phyloP scores from a whole-genome alignment of 1,284 basidiomycete species.

The Moniliella sp. region DNA sequence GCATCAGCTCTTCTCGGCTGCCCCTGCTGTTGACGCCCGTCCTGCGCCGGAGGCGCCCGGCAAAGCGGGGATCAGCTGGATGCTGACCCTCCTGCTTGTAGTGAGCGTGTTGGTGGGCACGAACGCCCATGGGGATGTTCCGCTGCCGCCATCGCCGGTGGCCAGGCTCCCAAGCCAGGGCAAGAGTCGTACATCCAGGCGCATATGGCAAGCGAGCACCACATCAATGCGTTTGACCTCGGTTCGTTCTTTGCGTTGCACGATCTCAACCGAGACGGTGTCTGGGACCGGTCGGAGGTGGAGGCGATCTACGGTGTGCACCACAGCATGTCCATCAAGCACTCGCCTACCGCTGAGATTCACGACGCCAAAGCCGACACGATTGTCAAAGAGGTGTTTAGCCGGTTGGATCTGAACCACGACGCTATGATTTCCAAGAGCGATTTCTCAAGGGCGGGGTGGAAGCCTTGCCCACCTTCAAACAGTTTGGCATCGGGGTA shows the following conservation, averaged over 20 bases:
- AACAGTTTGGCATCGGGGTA: slow-evolving; percentile 36
- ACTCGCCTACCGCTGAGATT: slow-evolving; percentile 53
- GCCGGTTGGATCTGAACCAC: slow-evolving; percentile 51
- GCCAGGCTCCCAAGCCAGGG: too few species aligned
- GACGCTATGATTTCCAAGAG: slow-evolving; percentile 57
- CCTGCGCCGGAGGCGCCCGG: too few species aligned
- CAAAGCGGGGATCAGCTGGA: too few species aligned
- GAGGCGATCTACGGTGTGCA: slow-evolving; percentile 53
- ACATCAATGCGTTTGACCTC: slow-evolving; percentile 32
- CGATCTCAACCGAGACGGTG: slow-evolving; percentile 50
- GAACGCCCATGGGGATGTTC: too few species aligned
- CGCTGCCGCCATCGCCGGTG: too few species aligned
- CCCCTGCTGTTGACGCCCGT: too few species aligned
- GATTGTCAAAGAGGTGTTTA: slow-evolving; percentile 52
- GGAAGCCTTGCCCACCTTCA: slow-evolving; percentile 57
- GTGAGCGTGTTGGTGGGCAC: too few species aligned
- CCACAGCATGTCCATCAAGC: slow-evolving; percentile 71
- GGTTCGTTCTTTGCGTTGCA: slow-evolving; percentile 51
- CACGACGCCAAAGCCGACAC: slow-evolving; percentile 64
- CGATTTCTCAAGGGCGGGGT: slow-evolving; percentile 62
- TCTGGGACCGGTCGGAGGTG: slow-evolving; percentile 35
- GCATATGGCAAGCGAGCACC: slow-evolving; percentile 33
- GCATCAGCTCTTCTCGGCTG: too few species aligned
- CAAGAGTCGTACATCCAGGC: slow-evolving; percentile 30
- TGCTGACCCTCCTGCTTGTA: too few species aligned